These are phyloP conservation scores for Sporothrix humicola DNA, from an alignment of 2,329 filamentous ascomycete genomes.

Conservation along the genomic window DNA sequence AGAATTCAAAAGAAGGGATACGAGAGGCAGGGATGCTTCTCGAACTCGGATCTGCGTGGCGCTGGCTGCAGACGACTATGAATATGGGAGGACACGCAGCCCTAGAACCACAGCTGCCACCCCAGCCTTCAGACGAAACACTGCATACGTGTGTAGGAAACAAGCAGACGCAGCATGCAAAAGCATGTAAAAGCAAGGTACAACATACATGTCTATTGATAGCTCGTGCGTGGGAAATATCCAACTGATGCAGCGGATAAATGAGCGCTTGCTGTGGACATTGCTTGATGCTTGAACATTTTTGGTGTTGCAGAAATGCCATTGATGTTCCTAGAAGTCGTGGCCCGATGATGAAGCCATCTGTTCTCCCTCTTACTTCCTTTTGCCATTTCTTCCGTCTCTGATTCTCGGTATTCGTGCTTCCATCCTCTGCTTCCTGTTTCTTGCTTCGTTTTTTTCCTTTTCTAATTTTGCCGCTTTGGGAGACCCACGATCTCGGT, in stretches of 20 bases:
- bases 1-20: not conserved
- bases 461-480: not conserved
- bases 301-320: slow-evolving; percentile 25
- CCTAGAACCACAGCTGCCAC: not conserved
- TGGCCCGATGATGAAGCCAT: slow-evolving; percentile 23
- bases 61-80: not conserved
- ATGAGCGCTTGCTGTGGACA: not conserved
- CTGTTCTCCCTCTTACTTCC: not conserved
- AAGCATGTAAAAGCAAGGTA: not conserved
- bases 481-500: slow-evolving; percentile 25
- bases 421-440: not conserved
- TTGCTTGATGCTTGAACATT: not conserved
- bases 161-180: not conserved
- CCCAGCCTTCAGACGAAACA: slow-evolving; percentile 14
- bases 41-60: not conserved
- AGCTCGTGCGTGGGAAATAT: not conserved
- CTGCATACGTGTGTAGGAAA: slow-evolving; percentile 7
- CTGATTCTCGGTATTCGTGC: not conserved
- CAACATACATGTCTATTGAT: not conserved
- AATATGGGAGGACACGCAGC: not conserved
- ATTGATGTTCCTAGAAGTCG: not conserved
- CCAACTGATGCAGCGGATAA: slow-evolving; percentile 10
- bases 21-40: not conserved
- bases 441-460: not conserved
- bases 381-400: not conserved